Evolutionary conservation across 345 rosid species (phyloP).

Genomic region (Corchorus capsularis): DNA sequence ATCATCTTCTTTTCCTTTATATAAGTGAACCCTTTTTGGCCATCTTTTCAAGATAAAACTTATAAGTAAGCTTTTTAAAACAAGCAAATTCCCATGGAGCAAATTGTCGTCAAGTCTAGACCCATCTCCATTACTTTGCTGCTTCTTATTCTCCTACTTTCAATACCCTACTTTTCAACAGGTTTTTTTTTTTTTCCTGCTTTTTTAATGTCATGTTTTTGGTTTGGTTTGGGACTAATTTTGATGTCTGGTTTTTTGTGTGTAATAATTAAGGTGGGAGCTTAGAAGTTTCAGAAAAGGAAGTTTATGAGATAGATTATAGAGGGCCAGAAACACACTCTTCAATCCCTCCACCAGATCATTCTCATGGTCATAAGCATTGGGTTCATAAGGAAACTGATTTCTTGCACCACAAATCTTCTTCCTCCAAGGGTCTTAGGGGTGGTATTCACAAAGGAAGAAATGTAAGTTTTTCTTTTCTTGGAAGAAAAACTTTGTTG

Average conservation of each 20-base stretch:
- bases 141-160: slow-evolving; percentile 23
- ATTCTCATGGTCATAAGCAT: background rate
- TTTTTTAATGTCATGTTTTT: background rate
- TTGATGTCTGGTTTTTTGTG: background rate
- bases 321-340: slow-evolving; percentile 39
- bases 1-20: background rate
- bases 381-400: background rate
- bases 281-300: background rate
- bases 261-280: background rate
- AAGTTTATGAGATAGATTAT: slow-evolving; percentile 34
- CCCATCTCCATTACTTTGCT: slow-evolving; percentile 3
- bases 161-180: slow-evolving; percentile 16
- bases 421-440: background rate
- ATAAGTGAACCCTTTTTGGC: background rate
- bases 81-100: slow-evolving; percentile 14
- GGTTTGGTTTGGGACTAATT: background rate
- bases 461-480: background rate
- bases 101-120: slow-evolving; percentile 3
- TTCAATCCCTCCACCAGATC: slow-evolving; percentile 26
- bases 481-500: too few relatives aligned
- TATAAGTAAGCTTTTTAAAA: too few relatives aligned
- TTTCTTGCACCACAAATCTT: background rate
- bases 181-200: background rate
- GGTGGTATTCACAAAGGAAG: background rate
- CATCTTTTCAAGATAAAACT: background rate